These are phyloP conservation scores for Cupressus sempervirens DNA, from an alignment of 75 land plant genomes.

Conservation along the genomic window DNA sequence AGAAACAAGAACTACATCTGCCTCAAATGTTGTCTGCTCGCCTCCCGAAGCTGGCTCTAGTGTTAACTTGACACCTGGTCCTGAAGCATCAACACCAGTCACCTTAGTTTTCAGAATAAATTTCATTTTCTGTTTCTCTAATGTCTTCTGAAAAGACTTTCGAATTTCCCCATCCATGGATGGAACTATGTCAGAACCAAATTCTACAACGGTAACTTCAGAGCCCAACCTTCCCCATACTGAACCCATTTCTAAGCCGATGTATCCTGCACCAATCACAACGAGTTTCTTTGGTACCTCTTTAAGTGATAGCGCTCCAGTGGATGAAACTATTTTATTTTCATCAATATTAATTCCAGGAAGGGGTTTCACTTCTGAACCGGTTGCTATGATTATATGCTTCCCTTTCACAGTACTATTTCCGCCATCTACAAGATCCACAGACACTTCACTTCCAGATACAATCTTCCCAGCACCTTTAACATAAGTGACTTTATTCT, in stretches of 20 bases:
- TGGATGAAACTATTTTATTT: conserved; percentile 91
- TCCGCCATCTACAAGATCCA: conserved; percentile 71
- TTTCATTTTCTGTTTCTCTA: conserved; percentile 48
- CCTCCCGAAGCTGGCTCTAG: conserved; percentile 92
- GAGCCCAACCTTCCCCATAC: no score
- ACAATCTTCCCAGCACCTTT: conserved; percentile 88
- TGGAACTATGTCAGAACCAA: conserved; percentile 63
- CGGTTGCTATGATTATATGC: conserved; percentile 92
- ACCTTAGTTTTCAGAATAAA: conserved; percentile 97
- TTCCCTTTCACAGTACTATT: conserved; percentile 73
- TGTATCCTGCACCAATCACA: conserved; percentile 95
- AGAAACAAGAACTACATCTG: conserved; percentile 34
- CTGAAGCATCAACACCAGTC: conserved; percentile 73
- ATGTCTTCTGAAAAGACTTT: conserved; percentile 67
- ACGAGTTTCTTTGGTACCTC: conserved; percentile 88
- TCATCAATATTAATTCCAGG: conserved; percentile 61
- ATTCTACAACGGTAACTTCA: no score
- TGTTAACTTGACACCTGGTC: conserved; percentile 58
- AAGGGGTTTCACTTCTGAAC: conserved; percentile 72
- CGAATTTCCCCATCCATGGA: conserved; percentile 88
- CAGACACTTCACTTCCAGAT: conserved; percentile 70
- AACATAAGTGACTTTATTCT: conserved; percentile 90
- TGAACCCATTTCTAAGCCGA: conserved; percentile 36
- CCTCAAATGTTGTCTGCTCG: conserved; percentile 69
- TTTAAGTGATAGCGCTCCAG: conserved; percentile 75